Evolutionary conservation across 148 eudicot species (phyloP).

Genomic region (Silene uniflora): DNA sequence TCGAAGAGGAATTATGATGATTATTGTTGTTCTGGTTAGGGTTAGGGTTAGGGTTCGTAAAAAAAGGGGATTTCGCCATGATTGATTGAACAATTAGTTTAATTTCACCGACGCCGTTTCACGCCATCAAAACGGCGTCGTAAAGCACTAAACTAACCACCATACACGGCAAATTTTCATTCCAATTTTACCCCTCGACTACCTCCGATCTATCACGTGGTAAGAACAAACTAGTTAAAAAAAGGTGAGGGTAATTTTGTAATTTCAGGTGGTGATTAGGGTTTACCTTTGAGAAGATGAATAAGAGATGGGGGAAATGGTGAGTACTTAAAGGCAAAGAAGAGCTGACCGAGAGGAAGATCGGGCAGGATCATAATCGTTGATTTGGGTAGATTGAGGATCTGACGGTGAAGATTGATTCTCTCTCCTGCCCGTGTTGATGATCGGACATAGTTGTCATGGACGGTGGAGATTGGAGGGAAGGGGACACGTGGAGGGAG

Average conservation of each 20-base stretch:
- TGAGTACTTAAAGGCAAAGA: slow-evolving; percentile 35
- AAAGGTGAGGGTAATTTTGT: not conserved
- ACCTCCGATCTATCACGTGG: not conserved
- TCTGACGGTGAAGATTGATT: slow-evolving; percentile 18
- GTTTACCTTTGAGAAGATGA: slow-evolving; percentile 26
- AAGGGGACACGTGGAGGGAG: slow-evolving; percentile 28
- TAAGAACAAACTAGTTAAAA: too few relatives aligned
- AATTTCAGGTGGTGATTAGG: slow-evolving; percentile 12
- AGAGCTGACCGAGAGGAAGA: slow-evolving; percentile 32
- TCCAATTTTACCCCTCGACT: slow-evolving; percentile 1
- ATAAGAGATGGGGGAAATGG: slow-evolving; percentile 17
- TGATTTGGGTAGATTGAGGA: not conserved
- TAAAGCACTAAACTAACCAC: not conserved
- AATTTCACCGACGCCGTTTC: slow-evolving; percentile 40
- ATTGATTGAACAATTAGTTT: slow-evolving; percentile 23
- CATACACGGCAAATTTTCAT: not conserved
- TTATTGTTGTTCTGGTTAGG: slow-evolving; percentile 8
- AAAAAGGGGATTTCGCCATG: slow-evolving; percentile 31
- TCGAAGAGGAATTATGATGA: not conserved
- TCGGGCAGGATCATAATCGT: slow-evolving; percentile 30
- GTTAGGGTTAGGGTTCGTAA: slow-evolving; percentile 32
- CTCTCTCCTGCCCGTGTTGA: slow-evolving; percentile 19
- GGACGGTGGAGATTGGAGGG: slow-evolving; percentile 31
- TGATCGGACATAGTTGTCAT: slow-evolving; percentile 31
- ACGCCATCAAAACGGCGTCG: slow-evolving; percentile 30